These are phyloP conservation scores for Solanum boliviense DNA, from an alignment of 257 asterid genomes.

Conservation along the genomic window DNA sequence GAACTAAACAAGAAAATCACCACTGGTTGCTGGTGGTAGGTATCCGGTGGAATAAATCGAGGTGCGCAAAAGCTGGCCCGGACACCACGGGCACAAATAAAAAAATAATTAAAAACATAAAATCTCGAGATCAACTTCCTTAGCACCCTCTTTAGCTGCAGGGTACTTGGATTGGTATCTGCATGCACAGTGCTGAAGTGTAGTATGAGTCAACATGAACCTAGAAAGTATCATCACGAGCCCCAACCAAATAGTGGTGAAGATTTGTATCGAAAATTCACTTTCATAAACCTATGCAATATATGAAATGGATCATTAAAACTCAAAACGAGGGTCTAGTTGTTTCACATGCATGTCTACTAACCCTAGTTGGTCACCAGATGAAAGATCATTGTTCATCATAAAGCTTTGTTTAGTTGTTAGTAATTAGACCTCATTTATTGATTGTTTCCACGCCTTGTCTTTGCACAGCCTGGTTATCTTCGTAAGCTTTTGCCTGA, in stretches of 20 bases:
- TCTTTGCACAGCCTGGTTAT: slow-evolving; percentile 72
- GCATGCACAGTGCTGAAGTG: neutral
- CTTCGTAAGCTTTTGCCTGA: slow-evolving; percentile 77
- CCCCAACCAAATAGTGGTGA: neutral
- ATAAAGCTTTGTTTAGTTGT: neutral
- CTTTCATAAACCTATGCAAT: neutral
- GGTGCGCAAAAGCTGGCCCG: neutral
- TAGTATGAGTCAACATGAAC: neutral
- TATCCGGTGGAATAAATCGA: neutral
- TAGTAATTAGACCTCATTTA: neutral
- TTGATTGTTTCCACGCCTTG: neutral
- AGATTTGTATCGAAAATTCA: neutral
- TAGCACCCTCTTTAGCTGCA: neutral
- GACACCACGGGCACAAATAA: neutral
- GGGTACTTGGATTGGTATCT: neutral
- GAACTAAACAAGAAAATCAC: neutral
- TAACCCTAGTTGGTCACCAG: neutral
- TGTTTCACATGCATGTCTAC: neutral
- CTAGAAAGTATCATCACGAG: neutral
- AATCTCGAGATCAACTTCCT: neutral
- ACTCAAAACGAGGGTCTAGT: neutral
- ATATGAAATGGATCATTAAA: neutral
- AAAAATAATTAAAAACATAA: too few species aligned
- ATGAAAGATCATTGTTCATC: neutral
- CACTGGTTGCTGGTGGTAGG: neutral